Evolutionary conservation across 352 stramenopile species (phyloP).

Genomic region (Phytophthora brassicae): DNA sequence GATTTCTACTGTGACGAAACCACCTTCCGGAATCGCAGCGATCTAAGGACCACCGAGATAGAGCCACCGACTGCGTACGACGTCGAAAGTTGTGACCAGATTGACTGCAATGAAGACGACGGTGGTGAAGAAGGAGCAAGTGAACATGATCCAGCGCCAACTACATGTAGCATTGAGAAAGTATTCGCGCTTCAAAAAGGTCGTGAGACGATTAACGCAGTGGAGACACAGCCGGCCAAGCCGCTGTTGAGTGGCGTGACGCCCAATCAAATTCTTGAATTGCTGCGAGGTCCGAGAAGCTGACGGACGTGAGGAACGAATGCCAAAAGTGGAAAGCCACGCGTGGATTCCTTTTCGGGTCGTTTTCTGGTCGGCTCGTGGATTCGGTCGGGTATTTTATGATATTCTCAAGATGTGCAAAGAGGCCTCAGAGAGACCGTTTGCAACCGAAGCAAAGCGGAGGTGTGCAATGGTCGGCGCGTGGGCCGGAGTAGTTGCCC

Average conservation of each 20-base stretch:
- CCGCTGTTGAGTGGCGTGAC: constrained; percentile 60
- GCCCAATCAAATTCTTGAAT: constrained; percentile 65
- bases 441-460: too few species aligned
- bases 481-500: too few species aligned
- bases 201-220: constrained; percentile 51
- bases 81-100: constrained; percentile 55
- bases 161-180: constrained; percentile 64
- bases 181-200: constrained; percentile 57
- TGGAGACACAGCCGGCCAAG: constrained; percentile 53
- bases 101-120: constrained; percentile 45
- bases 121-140: constrained; percentile 47
- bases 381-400: too few species aligned
- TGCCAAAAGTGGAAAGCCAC: constrained; percentile 72
- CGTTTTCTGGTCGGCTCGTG: too few species aligned
- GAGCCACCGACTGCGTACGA: constrained; percentile 72
- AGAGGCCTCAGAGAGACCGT: too few species aligned
- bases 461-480: too few species aligned
- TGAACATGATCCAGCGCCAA: constrained; percentile 59
- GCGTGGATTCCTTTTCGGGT: too few species aligned
- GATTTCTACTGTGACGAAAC: constrained; percentile 72
- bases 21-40: constrained; percentile 54
- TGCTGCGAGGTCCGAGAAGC: constrained; percentile 51
- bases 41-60: constrained; percentile 62
- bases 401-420: too few species aligned
- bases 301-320: constrained; percentile 59